These are phyloP conservation scores for Exophiala mesophila DNA, from an alignment of 2,329 filamentous ascomycete species.

Conservation along the genomic window DNA sequence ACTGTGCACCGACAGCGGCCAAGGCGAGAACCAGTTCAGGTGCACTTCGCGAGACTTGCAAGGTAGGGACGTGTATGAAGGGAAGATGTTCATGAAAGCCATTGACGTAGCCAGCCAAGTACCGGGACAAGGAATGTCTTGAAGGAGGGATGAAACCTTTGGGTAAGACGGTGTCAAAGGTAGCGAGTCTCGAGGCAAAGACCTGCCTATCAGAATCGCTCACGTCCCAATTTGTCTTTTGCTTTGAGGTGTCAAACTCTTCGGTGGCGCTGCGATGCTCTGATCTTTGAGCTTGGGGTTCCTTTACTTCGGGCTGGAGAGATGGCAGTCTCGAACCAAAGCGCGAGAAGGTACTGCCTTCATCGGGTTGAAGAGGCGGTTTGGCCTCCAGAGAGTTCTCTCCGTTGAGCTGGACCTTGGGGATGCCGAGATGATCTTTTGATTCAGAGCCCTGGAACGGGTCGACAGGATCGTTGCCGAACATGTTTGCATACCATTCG, in stretches of 20 bases:
- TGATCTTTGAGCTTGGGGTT: slow-evolving; percentile 32
- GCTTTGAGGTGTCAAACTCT: slow-evolving; percentile 32
- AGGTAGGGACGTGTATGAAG: slow-evolving; percentile 48
- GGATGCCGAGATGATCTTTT: slow-evolving; percentile 32
- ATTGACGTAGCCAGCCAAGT: slow-evolving; percentile 49
- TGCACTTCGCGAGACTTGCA: slow-evolving; percentile 41
- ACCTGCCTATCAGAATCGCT: slow-evolving; percentile 43
- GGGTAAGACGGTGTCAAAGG: slow-evolving; percentile 43
- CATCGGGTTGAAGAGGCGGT: slow-evolving; percentile 34
- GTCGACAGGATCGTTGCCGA: slow-evolving; percentile 33
- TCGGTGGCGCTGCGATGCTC: slow-evolving; percentile 37
- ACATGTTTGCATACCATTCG: slow-evolving; percentile 46
- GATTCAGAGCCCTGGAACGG: slow-evolving; percentile 36
- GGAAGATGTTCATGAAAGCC: slow-evolving; percentile 49
- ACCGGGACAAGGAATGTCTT: slow-evolving; percentile 44
- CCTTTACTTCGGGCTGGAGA: slow-evolving; percentile 43
- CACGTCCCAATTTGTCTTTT: slow-evolving; percentile 43
- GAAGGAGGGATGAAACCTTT: slow-evolving; percentile 46
- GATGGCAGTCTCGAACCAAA: slow-evolving; percentile 46
- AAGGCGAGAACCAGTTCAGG: slow-evolving; percentile 49
- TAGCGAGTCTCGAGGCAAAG: slow-evolving; percentile 42
- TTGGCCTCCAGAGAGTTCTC: slow-evolving; percentile 38
- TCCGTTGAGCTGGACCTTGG: slow-evolving; percentile 35
- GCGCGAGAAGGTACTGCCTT: slow-evolving; percentile 41
- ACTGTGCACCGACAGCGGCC: slow-evolving; percentile 47